These are phyloP conservation scores for Lupinus albus DNA, from an alignment of 306 rosid genomes.

Conservation along the genomic window DNA sequence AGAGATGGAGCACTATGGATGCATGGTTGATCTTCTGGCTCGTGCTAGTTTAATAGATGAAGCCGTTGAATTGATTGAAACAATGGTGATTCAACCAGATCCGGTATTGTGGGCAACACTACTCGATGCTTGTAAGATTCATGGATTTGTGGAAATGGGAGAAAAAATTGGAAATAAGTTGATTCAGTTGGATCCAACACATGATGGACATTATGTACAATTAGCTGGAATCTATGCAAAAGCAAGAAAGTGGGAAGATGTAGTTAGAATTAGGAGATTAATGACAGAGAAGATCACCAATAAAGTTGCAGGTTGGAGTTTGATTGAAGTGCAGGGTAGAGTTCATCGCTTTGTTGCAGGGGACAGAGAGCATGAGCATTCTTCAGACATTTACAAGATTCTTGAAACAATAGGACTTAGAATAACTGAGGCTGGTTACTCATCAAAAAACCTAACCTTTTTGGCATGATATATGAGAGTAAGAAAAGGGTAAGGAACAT, in stretches of 20 bases:
- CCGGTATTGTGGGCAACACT: slow-evolving; percentile 77
- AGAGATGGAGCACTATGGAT: slow-evolving; percentile 89
- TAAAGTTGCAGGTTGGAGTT: slow-evolving; percentile 80
- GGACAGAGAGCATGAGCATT: slow-evolving; percentile 63
- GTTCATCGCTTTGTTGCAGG: slow-evolving; percentile 78
- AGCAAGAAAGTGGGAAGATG: slow-evolving; percentile 83
- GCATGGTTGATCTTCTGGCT: slow-evolving; percentile 81
- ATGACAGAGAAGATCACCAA: slow-evolving; percentile 53
- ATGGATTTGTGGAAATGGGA: slow-evolving; percentile 67
- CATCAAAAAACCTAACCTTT: slow-evolving; percentile 48
- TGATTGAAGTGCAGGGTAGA: slow-evolving; percentile 70
- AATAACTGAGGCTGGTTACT: slow-evolving; percentile 58
- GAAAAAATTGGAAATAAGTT: slow-evolving; percentile 72
- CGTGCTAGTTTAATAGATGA: slow-evolving; percentile 70
- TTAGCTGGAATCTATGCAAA: slow-evolving; percentile 70
- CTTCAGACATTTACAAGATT: slow-evolving; percentile 58
- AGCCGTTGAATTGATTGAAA: slow-evolving; percentile 57
- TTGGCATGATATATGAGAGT: slow-evolving; percentile 53
- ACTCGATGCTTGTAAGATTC: slow-evolving; percentile 69
- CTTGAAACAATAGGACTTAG: slow-evolving; percentile 54
- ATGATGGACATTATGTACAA: slow-evolving; percentile 83
- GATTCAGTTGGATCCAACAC: slow-evolving; percentile 69
- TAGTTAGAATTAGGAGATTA: slow-evolving; percentile 62
- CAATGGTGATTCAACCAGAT: slow-evolving; percentile 58
- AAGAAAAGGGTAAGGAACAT: slow-evolving; percentile 56